Evolutionary conservation across 345 rosid genomes (phyloP).

Genomic region (Litchi chinensis): DNA sequence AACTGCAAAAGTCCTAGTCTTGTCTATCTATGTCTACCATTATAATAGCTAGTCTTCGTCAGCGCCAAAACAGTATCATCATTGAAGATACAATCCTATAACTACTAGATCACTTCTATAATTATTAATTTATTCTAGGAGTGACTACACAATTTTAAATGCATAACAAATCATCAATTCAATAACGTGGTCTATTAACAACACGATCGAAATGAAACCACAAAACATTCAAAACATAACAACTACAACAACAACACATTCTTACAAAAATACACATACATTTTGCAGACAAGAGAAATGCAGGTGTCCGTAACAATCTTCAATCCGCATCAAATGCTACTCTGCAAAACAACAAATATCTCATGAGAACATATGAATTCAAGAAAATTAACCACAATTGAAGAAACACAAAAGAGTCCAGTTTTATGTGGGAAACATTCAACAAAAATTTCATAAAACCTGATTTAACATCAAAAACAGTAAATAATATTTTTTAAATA

Average conservation of each 20-base stretch:
- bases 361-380: not conserved
- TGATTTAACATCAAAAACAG: too few relatives aligned
- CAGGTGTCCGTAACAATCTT: not conserved
- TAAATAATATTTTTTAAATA: not conserved
- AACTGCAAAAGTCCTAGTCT: not conserved
- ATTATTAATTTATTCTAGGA: not conserved
- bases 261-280: slow-evolving; percentile 12
- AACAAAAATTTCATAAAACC: not conserved
- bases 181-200: not conserved
- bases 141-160: not conserved
- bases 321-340: slow-evolving; percentile 16
- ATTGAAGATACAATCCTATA: not conserved
- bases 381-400: not conserved
- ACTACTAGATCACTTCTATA: not conserved
- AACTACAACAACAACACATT: not conserved
- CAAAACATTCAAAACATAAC: not conserved
- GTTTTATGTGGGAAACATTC: not conserved
- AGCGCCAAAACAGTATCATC: not conserved
- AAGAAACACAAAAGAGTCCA: not conserved
- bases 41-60: not conserved
- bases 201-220: not conserved
- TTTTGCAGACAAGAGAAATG: slow-evolving; percentile 3
- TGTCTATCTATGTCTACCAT: not conserved
- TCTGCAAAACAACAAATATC: slow-evolving; percentile 16
- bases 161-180: not conserved